Evolutionary conservation across 1,284 basidiomycete species (phyloP), one percentile per base, ranked within the genome.

Genomic region (Athelia psychrophila): DNA sequence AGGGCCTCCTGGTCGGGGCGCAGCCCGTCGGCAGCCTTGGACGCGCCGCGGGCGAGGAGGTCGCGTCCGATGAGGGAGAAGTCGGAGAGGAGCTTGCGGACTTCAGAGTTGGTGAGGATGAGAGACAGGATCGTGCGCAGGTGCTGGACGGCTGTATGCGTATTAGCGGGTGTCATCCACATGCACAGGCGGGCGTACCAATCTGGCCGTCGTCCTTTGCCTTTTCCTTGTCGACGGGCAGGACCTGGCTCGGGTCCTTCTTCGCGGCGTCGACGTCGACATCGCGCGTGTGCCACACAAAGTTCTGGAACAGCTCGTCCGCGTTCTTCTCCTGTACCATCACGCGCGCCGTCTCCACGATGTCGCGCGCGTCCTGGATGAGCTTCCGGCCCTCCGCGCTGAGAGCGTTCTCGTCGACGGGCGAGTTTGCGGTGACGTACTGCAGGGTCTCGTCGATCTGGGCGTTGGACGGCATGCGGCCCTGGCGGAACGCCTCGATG

Each of bases 261-360:
- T 77, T 78, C 15, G 68, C 71, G 46, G 67, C 57, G 19, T 70
- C 63, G 24, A 70, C 49, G 58, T 84, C 80, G 27, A 83, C 72
- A 50, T 81, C 78, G 48, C 81, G 75, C 1, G 90, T 91, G 56
- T 85, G 77, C 84, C 83, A 94, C 44, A 93, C 68, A 58, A 94
- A 94, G 58, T 89, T 85, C 68, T 95, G 94, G 68, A 96, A 79
- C 38, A 95, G 78, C 73, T 96, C 93, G 63, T 95, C 94, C 23
- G 78, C 74, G 69, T 97, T 97, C 81, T 96, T 96, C 62, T 88
- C 76, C 48, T 74, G 62, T 19, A 95, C 82, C 52, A 94, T 85
- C 35, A 78, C 63, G 23, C 86, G 80, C 0, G 83, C 74, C 5
- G 89, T 90, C 56, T 83, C 79, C 54, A 93, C 77, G 62, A 93